Evolutionary conservation across 192 early-diverging fungal genomes (phyloP), one percentile per base, ranked within the genome.

Genomic region (Bifiguratus adelaidae): DNA sequence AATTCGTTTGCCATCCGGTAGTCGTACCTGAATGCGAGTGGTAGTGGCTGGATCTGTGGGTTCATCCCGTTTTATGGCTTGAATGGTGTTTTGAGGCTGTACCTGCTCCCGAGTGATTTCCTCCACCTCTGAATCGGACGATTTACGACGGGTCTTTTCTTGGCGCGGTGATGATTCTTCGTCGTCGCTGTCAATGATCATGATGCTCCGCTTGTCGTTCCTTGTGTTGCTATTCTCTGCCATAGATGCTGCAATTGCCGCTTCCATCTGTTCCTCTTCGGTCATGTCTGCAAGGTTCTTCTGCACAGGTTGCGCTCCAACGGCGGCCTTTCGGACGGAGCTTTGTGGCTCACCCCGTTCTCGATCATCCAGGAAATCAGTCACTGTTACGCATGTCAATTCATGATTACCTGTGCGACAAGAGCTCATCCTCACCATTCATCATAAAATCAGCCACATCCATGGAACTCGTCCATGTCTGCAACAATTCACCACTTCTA

Each of bases 261-360:
- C 75, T 12, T 78, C 74, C 8, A 96, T 52, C 58, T 92, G 87
- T 44, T 96, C 91, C 35, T 92, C 93, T 67, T 94, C 91, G 9
- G 81, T 74, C 81, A 93, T 76, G 28, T 85, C 79, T 7, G 73
- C 65, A 0, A 89, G 57, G 48, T 70, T 60, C 30, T 65, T 44
- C 26, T 27, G 23, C 27, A 22, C n/a, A 57, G 45, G n/a, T n/a
- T n/a, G n/a, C n/a, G n/a, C n/a, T n/a, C n/a, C n/a, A n/a, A n/a
- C n/a, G n/a, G n/a, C n/a, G n/a, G n/a, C n/a, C n/a, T n/a, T n/a
- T n/a, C n/a, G n/a, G 58, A 48, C 44, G 46, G 25, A 30, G 63
- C 52, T 50, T 61, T 46, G 36, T 53, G 49, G 0, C 45, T 15
- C n/a, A n/a, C n/a, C n/a, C n/a, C n/a, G n/a, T n/a, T n/a, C n/a